A percentile compares a stretch with the other conserved stretches of the same genome.
These are phyloP conservation scores for Aspergillus piperis DNA, from an alignment of 2,329 filamentous ascomycete species.

Conservation along the genomic window DNA sequence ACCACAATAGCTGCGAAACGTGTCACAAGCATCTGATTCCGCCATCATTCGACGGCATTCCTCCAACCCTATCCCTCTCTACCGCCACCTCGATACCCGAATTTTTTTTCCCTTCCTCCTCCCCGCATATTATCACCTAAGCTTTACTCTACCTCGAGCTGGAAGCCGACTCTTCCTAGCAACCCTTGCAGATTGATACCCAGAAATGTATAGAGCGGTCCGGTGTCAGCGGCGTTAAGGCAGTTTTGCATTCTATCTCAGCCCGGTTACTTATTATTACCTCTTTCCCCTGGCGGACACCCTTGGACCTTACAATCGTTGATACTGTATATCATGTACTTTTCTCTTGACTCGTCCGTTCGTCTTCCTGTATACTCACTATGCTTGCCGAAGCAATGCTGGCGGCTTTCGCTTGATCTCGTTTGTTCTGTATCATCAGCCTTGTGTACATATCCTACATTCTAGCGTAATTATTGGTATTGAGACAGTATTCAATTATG, in stretches of 20 bases:
- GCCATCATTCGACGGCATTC: conserved; percentile 2
- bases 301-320: neutral
- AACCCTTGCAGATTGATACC: conserved; percentile 35
- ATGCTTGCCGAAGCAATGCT: neutral
- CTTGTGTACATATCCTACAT: conserved; percentile 29
- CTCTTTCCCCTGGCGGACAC: conserved; percentile 1
- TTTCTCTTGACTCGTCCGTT: neutral
- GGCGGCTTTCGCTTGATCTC: conserved; percentile 7
- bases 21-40: conserved; percentile 46
- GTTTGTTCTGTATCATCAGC: conserved; percentile 5
- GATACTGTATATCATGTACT: neutral
- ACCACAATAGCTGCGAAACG: conserved; percentile 38
- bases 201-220: conserved; percentile 35
- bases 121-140: conserved; percentile 9
- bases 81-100: neutral
- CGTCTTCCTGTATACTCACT: conserved; percentile 5
- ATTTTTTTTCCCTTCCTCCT: neutral
- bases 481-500: neutral
- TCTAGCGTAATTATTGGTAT: neutral
- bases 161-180: conserved; percentile 18
- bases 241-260: conserved; percentile 14
- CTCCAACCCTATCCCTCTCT: neutral
- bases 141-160: conserved; percentile 13
- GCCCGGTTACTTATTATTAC: conserved; percentile 13
- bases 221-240: conserved; percentile 34